These are phyloP conservation scores for Ilyonectria mors-panacis DNA, from an alignment of 2,329 filamentous ascomycete genomes.

Conservation along the genomic window DNA sequence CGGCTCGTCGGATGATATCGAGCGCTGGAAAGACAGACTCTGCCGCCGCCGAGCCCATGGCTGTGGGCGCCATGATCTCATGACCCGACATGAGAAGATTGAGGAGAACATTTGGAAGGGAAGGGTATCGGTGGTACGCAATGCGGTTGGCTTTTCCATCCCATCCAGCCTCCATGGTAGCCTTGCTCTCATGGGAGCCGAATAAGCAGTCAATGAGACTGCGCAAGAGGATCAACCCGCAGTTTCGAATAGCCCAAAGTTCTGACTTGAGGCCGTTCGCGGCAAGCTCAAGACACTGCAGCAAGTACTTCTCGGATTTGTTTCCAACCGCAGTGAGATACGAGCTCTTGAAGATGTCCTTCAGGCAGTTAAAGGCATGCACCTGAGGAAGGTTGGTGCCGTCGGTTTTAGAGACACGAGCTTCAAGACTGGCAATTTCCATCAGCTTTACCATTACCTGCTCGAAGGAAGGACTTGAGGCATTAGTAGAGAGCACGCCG, in stretches of 20 bases:
- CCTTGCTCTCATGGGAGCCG: slow-evolving; percentile 81
- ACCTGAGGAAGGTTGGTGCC: slow-evolving; percentile 86
- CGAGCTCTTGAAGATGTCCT: slow-evolving; percentile 91
- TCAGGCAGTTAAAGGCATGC: slow-evolving; percentile 93
- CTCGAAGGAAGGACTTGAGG: slow-evolving; percentile 72
- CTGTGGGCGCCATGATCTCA: slow-evolving; percentile 58
- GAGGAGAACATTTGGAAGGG: slow-evolving; percentile 74
- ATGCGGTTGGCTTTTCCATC: slow-evolving; percentile 76
- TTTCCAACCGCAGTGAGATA: slow-evolving; percentile 80
- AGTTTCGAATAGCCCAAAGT: slow-evolving; percentile 96
- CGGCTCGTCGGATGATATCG: slow-evolving; percentile 83
- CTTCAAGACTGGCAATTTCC: slow-evolving; percentile 69
- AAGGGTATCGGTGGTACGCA: slow-evolving; percentile 78
- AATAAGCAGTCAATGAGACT: slow-evolving; percentile 86
- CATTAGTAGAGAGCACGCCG: slow-evolving; percentile 81
- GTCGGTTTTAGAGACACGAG: slow-evolving; percentile 69
- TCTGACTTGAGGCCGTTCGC: slow-evolving; percentile 84
- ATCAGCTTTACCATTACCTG: slow-evolving; percentile 75
- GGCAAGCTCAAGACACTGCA: slow-evolving; percentile 83
- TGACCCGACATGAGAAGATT: slow-evolving; percentile 71
- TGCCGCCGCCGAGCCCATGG: slow-evolving; percentile 59
- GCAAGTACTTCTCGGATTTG: slow-evolving; percentile 81
- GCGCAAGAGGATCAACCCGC: slow-evolving; percentile 88
- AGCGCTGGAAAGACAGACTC: slow-evolving; percentile 87
- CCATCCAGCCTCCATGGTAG: slow-evolving; percentile 73